Evolutionary conservation across 1,284 basidiomycete genomes (phyloP), one percentile per base, ranked within the genome.

Genomic region (Ustilago vetiveriae): DNA sequence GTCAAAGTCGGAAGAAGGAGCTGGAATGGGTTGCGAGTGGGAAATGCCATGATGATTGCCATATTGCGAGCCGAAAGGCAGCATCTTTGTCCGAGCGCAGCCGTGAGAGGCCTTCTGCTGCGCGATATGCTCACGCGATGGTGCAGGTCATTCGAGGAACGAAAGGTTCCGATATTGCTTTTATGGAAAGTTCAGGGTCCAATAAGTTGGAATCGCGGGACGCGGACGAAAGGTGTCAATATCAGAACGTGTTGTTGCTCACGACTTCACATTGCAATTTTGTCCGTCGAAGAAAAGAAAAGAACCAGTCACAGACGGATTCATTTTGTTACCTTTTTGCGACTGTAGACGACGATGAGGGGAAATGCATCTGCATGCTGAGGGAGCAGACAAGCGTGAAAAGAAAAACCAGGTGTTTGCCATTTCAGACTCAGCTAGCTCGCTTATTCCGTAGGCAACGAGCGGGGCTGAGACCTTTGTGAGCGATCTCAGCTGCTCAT

Each of bases 1-100:
- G 35, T 69, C 59, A 40, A 69, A 52, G 51, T 69, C 66, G 36
- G 54, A 69, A 6, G 54, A 52, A 0, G 49, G 66, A 8, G 55
- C 42, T 1, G 59, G 19, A n/a, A 46, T 63, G 33, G 66, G 59
- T 19, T 69, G 66, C 6, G 59, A 69, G 24, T 44, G 46, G 44
- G 48, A 39, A 19, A 29, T 26, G 43, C 42, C 49, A 29, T 52
- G 26, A 13, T 40, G 60, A 35, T 49, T 26, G 9, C n/a, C 19
- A 35, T 47, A 19, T 24, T 45, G 38, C 3, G 58, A 29, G 41
- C 30, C 37, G 46, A 49, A 41, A 2, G 52, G 43, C 16, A 33
- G 32, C 60, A 64, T 64, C 9, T 33, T 36, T 29, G n/a, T n/a
- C 14, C 10, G 17, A n/a, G 17, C 7, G 33, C 33, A 35, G 33